Conservation (phyloP, 2,329 filamentous ascomycete species). For the Aspergillus sp. region DNA sequence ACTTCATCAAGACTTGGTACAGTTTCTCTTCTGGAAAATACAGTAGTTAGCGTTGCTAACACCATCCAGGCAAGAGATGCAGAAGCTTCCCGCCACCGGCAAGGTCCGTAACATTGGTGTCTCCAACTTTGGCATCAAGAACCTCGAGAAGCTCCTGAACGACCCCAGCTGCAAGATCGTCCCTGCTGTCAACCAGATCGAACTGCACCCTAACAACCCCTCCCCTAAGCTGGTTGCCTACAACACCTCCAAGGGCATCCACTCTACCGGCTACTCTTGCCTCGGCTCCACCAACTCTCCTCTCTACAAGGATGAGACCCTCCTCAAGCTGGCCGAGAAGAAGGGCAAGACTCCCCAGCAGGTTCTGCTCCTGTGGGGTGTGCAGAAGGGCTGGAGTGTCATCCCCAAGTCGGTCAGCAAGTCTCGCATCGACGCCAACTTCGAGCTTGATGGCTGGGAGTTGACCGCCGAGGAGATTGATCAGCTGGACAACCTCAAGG, state of each 20-base stretch:
- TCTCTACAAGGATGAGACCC: slow-evolving; percentile 55
- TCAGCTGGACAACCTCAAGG: slow-evolving; percentile 66
- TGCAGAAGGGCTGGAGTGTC: slow-evolving; percentile 78
- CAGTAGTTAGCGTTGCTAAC: slow-evolving; percentile 54
- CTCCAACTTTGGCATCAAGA: slow-evolving; percentile 80
- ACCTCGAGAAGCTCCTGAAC: slow-evolving; percentile 75
- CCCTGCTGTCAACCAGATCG: slow-evolving; percentile 57
- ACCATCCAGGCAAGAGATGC: slow-evolving; percentile 57
- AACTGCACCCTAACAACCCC: slow-evolving; percentile 67
- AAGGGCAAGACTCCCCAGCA: slow-evolving; percentile 59
- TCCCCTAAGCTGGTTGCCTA: slow-evolving; percentile 60
- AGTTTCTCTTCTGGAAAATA: neutral
- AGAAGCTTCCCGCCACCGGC: slow-evolving; percentile 49
- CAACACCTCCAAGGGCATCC: slow-evolving; percentile 56
- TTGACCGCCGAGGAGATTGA: slow-evolving; percentile 72
- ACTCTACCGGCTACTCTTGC: slow-evolving; percentile 59
- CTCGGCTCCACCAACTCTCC: slow-evolving; percentile 58
- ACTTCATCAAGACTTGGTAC: slow-evolving; percentile 75
- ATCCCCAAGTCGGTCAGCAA: slow-evolving; percentile 82
- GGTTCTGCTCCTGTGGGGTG: slow-evolving; percentile 68
- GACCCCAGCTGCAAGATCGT: slow-evolving; percentile 59
- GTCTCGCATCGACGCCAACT: slow-evolving; percentile 74
- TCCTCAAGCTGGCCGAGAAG: slow-evolving; percentile 57
- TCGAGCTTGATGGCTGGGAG: slow-evolving; percentile 72
- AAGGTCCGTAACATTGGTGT: slow-evolving; percentile 81